These are phyloP conservation scores for Colletotrichum filicis DNA, from an alignment of 2,329 filamentous ascomycete species.

Conservation along the genomic window DNA sequence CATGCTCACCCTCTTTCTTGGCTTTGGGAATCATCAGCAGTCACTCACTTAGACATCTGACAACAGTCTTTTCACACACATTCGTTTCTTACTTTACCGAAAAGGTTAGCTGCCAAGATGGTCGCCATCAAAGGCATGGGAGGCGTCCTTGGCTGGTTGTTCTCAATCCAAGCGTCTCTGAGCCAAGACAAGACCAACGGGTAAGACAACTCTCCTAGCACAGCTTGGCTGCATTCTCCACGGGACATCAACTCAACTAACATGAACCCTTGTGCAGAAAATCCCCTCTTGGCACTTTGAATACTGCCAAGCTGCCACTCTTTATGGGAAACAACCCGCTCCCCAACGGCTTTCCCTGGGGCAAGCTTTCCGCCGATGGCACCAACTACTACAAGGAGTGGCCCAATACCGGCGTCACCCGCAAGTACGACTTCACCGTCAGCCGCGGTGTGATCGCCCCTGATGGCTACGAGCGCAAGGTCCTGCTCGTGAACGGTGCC, in stretches of 20 bases:
- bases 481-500: conserved; percentile 72
- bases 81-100: conserved; percentile 8
- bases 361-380: conserved; percentile 48
- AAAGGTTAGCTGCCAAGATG: conserved; percentile 38
- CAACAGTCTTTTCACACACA: neutral
- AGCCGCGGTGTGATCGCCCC: conserved; percentile 61
- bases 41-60: conserved; percentile 8
- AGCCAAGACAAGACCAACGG: conserved; percentile 51
- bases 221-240: neutral
- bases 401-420: conserved; percentile 65
- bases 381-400: conserved; percentile 62
- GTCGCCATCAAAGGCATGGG: conserved; percentile 36
- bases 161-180: conserved; percentile 37
- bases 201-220: conserved; percentile 38
- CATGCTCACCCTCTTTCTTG: conserved; percentile 9
- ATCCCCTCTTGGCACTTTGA: conserved; percentile 53
- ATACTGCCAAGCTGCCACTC: conserved; percentile 49
- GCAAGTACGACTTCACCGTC: conserved; percentile 65
- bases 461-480: conserved; percentile 64
- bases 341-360: conserved; percentile 64
- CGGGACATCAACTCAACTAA: neutral
- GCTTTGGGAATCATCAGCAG: neutral
- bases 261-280: conserved; percentile 39
- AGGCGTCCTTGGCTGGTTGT: conserved; percentile 37
- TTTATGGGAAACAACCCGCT: conserved; percentile 62